Base-by-base conservation (phyloP, 164 flowering plant species). In the Taxillus chinensis region DNA sequence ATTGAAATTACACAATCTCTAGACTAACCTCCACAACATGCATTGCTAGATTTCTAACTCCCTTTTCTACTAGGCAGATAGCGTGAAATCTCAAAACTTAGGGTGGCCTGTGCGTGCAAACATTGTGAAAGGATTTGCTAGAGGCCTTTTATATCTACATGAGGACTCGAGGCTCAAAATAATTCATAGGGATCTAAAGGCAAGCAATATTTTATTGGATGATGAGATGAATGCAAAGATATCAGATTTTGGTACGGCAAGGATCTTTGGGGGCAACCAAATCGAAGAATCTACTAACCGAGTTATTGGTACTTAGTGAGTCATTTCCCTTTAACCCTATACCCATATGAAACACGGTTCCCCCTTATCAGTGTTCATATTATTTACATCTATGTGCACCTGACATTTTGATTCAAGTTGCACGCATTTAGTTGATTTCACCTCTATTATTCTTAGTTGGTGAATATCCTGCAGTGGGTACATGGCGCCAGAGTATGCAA, bases 401-500 rank as follows among this genome's bases (percentile, higher is more conserved):
- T 6, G 46, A 43, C 7, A 43, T 43, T 43, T 43, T 43, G 2
- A 43, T 43, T 9, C 10, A 43, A 6, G 46, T 43, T 5, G 46
- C 46, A 43, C 10, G 46, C 46, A 9, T 5, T 9, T 9, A 43
- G 8, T 43, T 43, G 2, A 43, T 27, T 27, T 27, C 27, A 27
- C 27, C 27, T 27, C 27, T 27, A 8, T 8, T 51, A 16, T 61
- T 43, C 51, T 8, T 7, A 48, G 9, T 7, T 48, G 9, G 51
- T 11, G 4, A 11, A 48, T 48, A 14, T 11, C 10, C 8, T 66
- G 61, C 71, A 68, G 71, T 41, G 82, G 78, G 13, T 77, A 80
- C 59, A 80, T 77, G 79, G 72, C 82, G 14, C 82, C 80, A 27
- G 84, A 80, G 53, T 78, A 78, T 63, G 81, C 79, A 15, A 55